phyloP scores from a whole-genome alignment of 2,329 filamentous ascomycete species.

The Chrysoporthe cubensis region DNA sequence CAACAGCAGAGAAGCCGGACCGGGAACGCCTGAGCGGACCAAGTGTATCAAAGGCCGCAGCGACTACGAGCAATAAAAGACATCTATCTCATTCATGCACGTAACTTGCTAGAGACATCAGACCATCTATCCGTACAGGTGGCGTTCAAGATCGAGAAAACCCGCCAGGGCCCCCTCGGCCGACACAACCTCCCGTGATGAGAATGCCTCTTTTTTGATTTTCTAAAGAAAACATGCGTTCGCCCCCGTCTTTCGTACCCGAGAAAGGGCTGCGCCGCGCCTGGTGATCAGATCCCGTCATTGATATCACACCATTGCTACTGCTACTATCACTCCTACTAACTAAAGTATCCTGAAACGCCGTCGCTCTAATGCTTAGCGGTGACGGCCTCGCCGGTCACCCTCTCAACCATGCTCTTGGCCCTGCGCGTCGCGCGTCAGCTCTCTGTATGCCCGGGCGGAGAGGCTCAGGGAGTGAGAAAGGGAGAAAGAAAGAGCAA shows the following conservation, averaged over 20 bases:
- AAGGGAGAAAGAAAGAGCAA: slow-evolving; percentile 35
- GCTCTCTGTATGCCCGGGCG: slow-evolving; percentile 12
- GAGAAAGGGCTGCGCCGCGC: not conserved
- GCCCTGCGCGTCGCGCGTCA: slow-evolving; percentile 51
- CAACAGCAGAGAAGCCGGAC: not conserved
- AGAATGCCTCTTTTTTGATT: too few species aligned
- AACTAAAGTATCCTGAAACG: slow-evolving; percentile 33
- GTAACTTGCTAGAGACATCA: not conserved
- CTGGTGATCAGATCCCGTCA: not conserved
- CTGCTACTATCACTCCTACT: too few species aligned
- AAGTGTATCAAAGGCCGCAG: not conserved
- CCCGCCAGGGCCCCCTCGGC: not conserved
- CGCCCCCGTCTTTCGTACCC: not conserved
- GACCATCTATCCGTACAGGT: not conserved
- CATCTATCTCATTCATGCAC: not conserved
- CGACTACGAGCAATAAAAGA: not conserved
- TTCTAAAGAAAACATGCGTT: not conserved
- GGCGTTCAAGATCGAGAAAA: not conserved
- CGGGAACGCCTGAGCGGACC: not conserved
- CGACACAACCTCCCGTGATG: not conserved
- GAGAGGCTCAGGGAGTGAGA: slow-evolving; percentile 4
- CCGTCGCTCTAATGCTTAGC: slow-evolving; percentile 66
- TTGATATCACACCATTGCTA: too few species aligned
- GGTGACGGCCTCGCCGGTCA: slow-evolving; percentile 66
- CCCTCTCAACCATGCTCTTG: slow-evolving; percentile 68